phyloP scores from a whole-genome alignment of 768 basidiomycete genomes.

The Hydnomerulius pinastri region DNA sequence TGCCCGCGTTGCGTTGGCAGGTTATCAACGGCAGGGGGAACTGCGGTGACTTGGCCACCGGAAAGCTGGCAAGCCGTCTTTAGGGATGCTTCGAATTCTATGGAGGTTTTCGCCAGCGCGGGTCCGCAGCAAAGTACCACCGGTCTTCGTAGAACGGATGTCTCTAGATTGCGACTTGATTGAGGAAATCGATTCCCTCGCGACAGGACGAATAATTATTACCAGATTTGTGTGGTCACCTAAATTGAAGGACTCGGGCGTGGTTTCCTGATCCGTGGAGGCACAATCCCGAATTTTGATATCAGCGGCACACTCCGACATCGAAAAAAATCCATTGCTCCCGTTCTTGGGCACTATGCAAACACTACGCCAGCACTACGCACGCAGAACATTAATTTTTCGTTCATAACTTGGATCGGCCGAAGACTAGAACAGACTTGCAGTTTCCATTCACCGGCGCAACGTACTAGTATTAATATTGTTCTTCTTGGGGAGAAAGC shows the following conservation, averaged over 20 bases:
- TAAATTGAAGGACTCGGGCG: constrained; percentile 8
- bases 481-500: constrained; percentile 21
- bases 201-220: not conserved
- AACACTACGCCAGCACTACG: too few species aligned
- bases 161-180: not conserved
- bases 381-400: too few species aligned
- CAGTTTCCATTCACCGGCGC: constrained; percentile 1
- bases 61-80: constrained; percentile 1
- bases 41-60: constrained; percentile 4
- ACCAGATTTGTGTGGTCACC: constrained; percentile 6
- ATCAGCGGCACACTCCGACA: constrained; percentile 20
- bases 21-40: not conserved
- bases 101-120: constrained; percentile 2
- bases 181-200: constrained; percentile 1
- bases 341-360: too few species aligned
- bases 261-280: constrained; percentile 26
- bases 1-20: constrained; percentile 6
- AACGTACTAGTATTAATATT: constrained; percentile 6
- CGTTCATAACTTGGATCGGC: not conserved
- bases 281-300: constrained; percentile 4
- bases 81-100: constrained; percentile 13
- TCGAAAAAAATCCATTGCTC: not conserved
- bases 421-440: not conserved
- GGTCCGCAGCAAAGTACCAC: constrained; percentile 11
- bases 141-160: not conserved